Evolutionary conservation across 345 rosid genomes (phyloP).

Genomic region (Erucastrum elatum): DNA sequence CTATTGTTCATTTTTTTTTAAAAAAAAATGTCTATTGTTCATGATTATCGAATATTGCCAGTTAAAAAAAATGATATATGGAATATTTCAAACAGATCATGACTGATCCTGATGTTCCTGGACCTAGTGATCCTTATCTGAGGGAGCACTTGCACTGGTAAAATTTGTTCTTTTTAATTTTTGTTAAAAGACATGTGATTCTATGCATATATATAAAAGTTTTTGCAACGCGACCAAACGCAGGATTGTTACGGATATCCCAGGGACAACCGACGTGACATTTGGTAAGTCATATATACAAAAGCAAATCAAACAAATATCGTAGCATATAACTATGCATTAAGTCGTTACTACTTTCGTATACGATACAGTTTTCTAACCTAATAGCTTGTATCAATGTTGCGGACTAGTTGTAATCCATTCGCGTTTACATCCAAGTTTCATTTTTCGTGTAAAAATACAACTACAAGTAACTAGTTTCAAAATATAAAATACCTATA

Average conservation of each 20-base stretch:
- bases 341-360: background rate
- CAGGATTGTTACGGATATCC: conserved; percentile 95
- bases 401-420: background rate
- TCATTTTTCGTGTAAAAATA: background rate
- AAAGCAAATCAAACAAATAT: background rate
- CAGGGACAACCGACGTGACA: conserved; percentile 90
- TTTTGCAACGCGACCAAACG: conserved; percentile 36
- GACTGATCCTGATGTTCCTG: conserved; percentile 99
- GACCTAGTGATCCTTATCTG: conserved; percentile 95
- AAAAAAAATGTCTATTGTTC: background rate
- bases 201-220: background rate
- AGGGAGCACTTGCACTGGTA: conserved; percentile 98
- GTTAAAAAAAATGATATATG: background rate
- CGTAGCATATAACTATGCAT: background rate
- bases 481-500: background rate
- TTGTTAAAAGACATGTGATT: background rate
- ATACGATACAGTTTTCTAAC: background rate
- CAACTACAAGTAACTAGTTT: background rate
- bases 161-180: background rate
- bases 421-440: background rate
- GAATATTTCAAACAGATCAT: conserved; percentile 54
- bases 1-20: background rate
- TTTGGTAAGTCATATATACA: conserved; percentile 58
- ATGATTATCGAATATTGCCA: conserved; percentile 5
- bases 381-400: background rate